Evolutionary conservation across 176 grass and related monocot genomes (phyloP).

Genomic region (Aegilops sharonensis): DNA sequence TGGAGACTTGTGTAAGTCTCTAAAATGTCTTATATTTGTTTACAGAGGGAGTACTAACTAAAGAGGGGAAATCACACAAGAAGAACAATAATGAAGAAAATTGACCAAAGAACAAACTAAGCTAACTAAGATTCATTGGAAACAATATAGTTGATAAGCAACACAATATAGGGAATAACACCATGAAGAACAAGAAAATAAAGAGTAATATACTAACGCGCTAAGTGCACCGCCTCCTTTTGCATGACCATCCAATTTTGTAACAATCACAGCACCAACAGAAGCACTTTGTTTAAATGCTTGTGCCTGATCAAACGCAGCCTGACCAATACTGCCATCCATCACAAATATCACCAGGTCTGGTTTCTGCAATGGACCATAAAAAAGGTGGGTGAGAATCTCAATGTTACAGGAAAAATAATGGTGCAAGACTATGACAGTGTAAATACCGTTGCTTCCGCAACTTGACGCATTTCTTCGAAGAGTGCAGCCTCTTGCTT

Average conservation of each 20-base stretch:
- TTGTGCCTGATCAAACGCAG: conserved; percentile 85
- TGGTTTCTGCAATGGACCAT: conserved; percentile 59
- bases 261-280: conserved; percentile 79
- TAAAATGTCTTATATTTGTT: too few species aligned
- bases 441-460: conserved; percentile 69
- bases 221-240: conserved; percentile 94
- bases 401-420: background rate
- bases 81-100: background rate
- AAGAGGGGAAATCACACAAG: background rate
- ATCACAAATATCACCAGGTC: conserved; percentile 90
- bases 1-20: too few species aligned
- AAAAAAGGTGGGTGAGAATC: conserved; percentile 21
- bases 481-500: conserved; percentile 77
- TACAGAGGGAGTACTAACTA: background rate
- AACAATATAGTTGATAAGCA: background rate
- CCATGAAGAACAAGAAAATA: background rate
- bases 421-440: background rate
- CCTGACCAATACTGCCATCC: conserved; percentile 88
- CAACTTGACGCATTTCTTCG: conserved; percentile 85
- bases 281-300: conserved; percentile 83
- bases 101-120: background rate
- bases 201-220: conserved; percentile 59
- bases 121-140: background rate
- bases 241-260: conserved; percentile 84
- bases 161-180: background rate